A percentile compares a stretch with the other conserved stretches of the same genome.
Conservation (phyloP, 805 yeast genomes). For the Pichia gijzeniarum region DNA sequence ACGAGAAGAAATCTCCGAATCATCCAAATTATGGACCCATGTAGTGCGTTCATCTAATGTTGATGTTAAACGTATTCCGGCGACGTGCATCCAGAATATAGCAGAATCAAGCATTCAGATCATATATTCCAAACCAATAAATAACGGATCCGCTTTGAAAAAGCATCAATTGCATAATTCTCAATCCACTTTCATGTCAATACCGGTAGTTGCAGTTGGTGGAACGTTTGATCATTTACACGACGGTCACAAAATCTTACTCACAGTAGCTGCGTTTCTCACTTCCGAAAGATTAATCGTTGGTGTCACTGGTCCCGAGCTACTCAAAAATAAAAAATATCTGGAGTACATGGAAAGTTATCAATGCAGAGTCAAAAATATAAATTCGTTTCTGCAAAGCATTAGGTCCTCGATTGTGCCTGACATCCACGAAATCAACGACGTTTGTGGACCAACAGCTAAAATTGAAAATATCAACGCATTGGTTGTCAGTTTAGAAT, state of each 20-base stretch:
- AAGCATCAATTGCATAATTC: background rate
- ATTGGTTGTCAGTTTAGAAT: constrained; percentile 75
- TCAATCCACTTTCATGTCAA: background rate
- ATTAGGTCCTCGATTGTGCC: constrained; percentile 41
- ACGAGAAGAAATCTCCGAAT: background rate
- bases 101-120: background rate
- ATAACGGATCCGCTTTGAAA: background rate
- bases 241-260: constrained; percentile 85
- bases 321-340: constrained; percentile 70
- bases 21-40: constrained; percentile 2
- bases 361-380: constrained; percentile 41
- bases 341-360: constrained; percentile 58
- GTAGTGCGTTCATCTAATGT: constrained; percentile 1
- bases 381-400: constrained; percentile 42
- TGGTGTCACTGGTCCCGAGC: constrained; percentile 75
- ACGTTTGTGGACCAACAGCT: constrained; percentile 93
- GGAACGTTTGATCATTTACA: constrained; percentile 98
- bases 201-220: constrained; percentile 56
- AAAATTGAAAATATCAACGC: constrained; percentile 66
- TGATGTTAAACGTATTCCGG: background rate
- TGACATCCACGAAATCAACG: constrained; percentile 61
- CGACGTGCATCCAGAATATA: background rate
- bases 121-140: background rate
- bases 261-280: constrained; percentile 65
- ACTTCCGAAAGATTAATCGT: constrained; percentile 53